These are phyloP conservation scores for Fusarium sp. DNA, from an alignment of 2,329 filamentous ascomycete genomes.

Conservation along the genomic window DNA sequence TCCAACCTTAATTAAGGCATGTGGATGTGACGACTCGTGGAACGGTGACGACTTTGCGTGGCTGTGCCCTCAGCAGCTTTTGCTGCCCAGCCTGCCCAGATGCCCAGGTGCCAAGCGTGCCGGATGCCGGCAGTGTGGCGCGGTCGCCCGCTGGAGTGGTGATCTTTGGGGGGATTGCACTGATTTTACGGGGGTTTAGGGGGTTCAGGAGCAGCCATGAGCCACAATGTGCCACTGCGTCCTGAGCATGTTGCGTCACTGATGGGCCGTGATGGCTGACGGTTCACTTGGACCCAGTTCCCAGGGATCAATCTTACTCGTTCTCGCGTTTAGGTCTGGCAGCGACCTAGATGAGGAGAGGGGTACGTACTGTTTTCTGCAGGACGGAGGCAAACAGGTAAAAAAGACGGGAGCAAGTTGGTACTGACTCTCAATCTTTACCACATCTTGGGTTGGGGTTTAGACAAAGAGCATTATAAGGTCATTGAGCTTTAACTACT, in stretches of 20 bases:
- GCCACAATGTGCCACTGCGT: conserved; percentile 31
- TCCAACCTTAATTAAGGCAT: conserved; percentile 46
- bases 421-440: too few relatives aligned
- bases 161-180: neutral
- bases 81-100: conserved; percentile 37
- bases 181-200: conserved; percentile 6
- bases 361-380: conserved; percentile 8
- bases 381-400: neutral
- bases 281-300: conserved; percentile 7
- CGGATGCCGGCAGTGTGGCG: conserved; percentile 37
- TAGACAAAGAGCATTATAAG: too few relatives aligned
- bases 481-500: too few relatives aligned
- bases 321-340: neutral
- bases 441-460: too few relatives aligned
- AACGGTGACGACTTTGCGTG: conserved; percentile 54
- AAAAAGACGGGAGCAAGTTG: too few relatives aligned
- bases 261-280: neutral
- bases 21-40: conserved; percentile 29
- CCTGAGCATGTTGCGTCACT: conserved; percentile 39
- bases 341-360: neutral
- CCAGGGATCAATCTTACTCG: conserved; percentile 34
- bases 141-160: neutral
- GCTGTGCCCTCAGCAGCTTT: conserved; percentile 42
- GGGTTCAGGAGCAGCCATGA: neutral
- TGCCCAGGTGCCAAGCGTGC: conserved; percentile 32